Conservation (phyloP, 768 basidiomycete genomes). For the Leucogyrophana mollusca region DNA sequence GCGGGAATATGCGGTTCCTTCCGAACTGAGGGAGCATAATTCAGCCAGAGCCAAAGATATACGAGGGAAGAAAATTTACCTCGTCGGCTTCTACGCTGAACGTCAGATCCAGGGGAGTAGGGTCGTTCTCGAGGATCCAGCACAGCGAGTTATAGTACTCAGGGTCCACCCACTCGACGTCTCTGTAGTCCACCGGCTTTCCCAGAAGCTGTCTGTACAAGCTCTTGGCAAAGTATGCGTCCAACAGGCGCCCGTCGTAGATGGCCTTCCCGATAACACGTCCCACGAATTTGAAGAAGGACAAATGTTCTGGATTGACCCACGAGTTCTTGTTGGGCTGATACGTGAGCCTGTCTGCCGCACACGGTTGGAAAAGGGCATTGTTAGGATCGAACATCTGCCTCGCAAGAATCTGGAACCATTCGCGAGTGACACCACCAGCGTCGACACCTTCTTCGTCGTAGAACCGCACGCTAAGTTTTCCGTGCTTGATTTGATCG, state of each 20-base stretch:
- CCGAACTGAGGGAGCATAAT: slow-evolving; percentile 63
- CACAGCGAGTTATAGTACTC: slow-evolving; percentile 97
- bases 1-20: slow-evolving; percentile 78
- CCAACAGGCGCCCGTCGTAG: slow-evolving; percentile 92
- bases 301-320: slow-evolving; percentile 94
- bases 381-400: slow-evolving; percentile 99
- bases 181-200: slow-evolving; percentile 91
- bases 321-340: slow-evolving; percentile 93
- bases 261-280: slow-evolving; percentile 98
- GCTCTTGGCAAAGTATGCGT: slow-evolving; percentile 97
- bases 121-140: slow-evolving; percentile 98
- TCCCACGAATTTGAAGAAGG: slow-evolving; percentile 99
- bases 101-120: slow-evolving; percentile 79
- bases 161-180: slow-evolving; percentile 97
- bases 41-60: neutral
- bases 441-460: slow-evolving; percentile 99
- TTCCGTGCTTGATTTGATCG: slow-evolving; percentile 97
- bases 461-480: slow-evolving; percentile 93
- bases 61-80: slow-evolving; percentile 40
- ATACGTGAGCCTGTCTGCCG: slow-evolving; percentile 91
- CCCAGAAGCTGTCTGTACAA: slow-evolving; percentile 93
- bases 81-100: slow-evolving; percentile 97
- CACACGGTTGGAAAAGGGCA: slow-evolving; percentile 96
- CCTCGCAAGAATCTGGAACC: slow-evolving; percentile 96
- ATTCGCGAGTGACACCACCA: slow-evolving; percentile 96